These are phyloP conservation scores for Ogataea nitratoaversa DNA, from an alignment of 805 yeast species.

Conservation along the genomic window DNA sequence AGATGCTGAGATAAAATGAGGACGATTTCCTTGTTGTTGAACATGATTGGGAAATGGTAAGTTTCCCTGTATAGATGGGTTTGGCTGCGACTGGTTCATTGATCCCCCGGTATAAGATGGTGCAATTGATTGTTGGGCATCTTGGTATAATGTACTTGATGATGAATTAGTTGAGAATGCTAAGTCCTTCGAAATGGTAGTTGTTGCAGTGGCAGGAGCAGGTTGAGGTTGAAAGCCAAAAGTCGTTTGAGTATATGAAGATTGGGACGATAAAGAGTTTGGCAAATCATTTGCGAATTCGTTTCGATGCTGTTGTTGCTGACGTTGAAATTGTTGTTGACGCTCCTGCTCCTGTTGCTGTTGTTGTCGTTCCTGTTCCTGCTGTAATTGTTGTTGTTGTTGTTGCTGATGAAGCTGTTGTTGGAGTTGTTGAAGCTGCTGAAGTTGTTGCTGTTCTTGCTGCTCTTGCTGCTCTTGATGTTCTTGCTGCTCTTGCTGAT, in stretches of 20 bases:
- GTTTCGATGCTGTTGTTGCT: conserved; percentile 6
- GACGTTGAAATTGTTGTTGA: conserved; percentile 5
- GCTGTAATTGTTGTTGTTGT: conserved; percentile 3
- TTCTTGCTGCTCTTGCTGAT: conserved; percentile 5
- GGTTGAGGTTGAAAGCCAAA: conserved; percentile 33
- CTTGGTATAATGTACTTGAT: conserved; percentile 31
- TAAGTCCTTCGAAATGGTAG: conserved; percentile 47
- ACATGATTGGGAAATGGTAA: too few species aligned
- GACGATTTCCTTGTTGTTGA: too few species aligned
- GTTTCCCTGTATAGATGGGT: conserved; percentile 2
- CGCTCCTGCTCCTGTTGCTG: conserved; percentile 5
- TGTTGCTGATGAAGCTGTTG: conserved; percentile 6
- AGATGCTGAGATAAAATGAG: conserved; percentile 25
- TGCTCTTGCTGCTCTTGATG: conserved; percentile 5
- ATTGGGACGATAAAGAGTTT: conserved; percentile 4
- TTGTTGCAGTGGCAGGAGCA: conserved; percentile 49
- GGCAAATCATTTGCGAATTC: conserved; percentile 14
- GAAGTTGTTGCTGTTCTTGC: conserved; percentile 3
- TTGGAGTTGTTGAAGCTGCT: conserved; percentile 4
- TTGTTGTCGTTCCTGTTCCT: conserved; percentile 9
- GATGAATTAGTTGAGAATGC: conserved; percentile 37
- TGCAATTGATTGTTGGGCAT: conserved; percentile 26
- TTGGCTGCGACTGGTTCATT: background rate
- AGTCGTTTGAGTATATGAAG: conserved; percentile 12
- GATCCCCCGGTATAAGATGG: conserved; percentile 9